phyloP scores from a whole-genome alignment of 345 rosid species.

The Salix viminalis region DNA sequence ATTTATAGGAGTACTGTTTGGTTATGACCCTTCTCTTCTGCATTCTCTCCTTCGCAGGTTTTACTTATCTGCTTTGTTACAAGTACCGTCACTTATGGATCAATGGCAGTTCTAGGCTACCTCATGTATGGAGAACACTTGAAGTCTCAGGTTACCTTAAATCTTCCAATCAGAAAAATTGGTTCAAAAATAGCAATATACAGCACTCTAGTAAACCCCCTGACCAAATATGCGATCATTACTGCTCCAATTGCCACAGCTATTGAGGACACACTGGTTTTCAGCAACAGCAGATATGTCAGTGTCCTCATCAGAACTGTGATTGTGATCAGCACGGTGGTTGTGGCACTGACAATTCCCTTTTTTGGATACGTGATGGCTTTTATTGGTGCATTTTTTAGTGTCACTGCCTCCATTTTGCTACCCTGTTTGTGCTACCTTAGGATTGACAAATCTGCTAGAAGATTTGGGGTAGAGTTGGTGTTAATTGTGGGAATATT shows the following conservation, averaged over 20 bases:
- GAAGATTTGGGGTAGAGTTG: constrained; percentile 33
- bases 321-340: constrained; percentile 44
- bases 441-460: constrained; percentile 33
- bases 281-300: constrained; percentile 26
- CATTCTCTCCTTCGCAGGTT: constrained; percentile 36
- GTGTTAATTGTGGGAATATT: constrained; percentile 34
- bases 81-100: constrained; percentile 49
- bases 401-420: constrained; percentile 46
- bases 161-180: constrained; percentile 46
- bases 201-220: constrained; percentile 54
- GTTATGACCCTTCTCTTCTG: not conserved
- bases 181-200: constrained; percentile 51
- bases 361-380: constrained; percentile 67
- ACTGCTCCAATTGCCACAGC: constrained; percentile 50
- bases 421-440: constrained; percentile 66
- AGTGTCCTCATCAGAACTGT: constrained; percentile 44
- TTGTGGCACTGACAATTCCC: constrained; percentile 54
- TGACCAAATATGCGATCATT: constrained; percentile 53
- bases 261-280: constrained; percentile 38
- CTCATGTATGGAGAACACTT: constrained; percentile 54
- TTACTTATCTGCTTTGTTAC: constrained; percentile 44
- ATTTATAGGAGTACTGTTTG: not conserved
- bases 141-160: constrained; percentile 63
- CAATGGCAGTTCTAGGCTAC: constrained; percentile 60
- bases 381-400: constrained; percentile 51